Conservation (phyloP, 768 basidiomycete genomes). For the Pleurotus salmoneostramineus region DNA sequence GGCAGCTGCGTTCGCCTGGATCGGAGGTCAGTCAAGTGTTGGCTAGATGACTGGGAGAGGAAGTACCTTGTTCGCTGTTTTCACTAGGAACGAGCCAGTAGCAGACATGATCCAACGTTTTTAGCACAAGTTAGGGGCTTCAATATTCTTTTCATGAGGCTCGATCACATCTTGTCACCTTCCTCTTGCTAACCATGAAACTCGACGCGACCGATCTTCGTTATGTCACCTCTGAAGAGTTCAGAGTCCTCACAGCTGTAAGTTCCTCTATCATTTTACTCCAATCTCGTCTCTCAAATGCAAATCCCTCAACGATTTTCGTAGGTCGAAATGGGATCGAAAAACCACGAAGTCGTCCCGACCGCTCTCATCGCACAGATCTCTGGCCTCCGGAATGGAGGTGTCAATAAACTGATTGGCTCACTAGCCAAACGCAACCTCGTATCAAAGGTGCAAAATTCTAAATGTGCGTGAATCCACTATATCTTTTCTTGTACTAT, state of each 20-base stretch:
- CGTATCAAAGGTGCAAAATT: constrained; percentile 84
- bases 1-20: neutral
- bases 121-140: neutral
- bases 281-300: constrained; percentile 7
- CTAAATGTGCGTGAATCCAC: constrained; percentile 63
- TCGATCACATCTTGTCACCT: neutral
- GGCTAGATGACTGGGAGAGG: neutral
- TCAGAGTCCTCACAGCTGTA: constrained; percentile 94
- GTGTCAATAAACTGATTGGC: constrained; percentile 90
- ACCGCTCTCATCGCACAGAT: constrained; percentile 86
- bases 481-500: neutral
- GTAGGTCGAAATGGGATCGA: constrained; percentile 96
- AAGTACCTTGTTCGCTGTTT: neutral
- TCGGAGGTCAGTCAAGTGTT: neutral
- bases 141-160: neutral
- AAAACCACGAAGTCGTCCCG: constrained; percentile 97
- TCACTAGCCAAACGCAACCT: constrained; percentile 89
- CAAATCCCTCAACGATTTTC: neutral
- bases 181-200: constrained; percentile 58
- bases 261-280: neutral
- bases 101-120: neutral
- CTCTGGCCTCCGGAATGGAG: constrained; percentile 87
- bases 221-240: constrained; percentile 90
- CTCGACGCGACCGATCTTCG: constrained; percentile 92
- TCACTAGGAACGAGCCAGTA: constrained; percentile 1